A percentile compares a stretch with the other conserved stretches of the same genome.
These are phyloP conservation scores for Pseudomassariella vexata DNA, from an alignment of 2,329 filamentous ascomycete species.

Conservation along the genomic window DNA sequence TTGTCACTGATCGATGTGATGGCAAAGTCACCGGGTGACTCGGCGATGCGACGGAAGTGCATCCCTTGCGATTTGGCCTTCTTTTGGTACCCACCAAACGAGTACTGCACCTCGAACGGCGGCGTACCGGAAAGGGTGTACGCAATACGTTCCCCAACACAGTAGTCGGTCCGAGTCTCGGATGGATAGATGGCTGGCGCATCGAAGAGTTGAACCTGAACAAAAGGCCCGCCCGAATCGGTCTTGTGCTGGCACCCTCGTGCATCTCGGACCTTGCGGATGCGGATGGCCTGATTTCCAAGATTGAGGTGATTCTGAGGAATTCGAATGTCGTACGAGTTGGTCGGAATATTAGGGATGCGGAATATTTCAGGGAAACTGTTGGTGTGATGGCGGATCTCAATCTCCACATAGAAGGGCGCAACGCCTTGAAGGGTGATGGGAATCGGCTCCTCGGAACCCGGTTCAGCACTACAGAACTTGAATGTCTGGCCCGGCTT, in stretches of 20 bases:
- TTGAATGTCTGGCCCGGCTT: slow-evolving; percentile 92
- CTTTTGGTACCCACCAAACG: slow-evolving; percentile 71
- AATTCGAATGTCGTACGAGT: slow-evolving; percentile 73
- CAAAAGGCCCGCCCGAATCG: slow-evolving; percentile 64
- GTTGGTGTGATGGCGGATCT: slow-evolving; percentile 85
- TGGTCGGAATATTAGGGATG: slow-evolving; percentile 71
- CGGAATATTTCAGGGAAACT: slow-evolving; percentile 74
- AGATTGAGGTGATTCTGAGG: slow-evolving; percentile 79
- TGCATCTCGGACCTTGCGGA: slow-evolving; percentile 83
- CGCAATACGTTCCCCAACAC: slow-evolving; percentile 88
- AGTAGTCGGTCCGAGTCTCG: slow-evolving; percentile 81
- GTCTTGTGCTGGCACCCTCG: slow-evolving; percentile 79
- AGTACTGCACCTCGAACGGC: slow-evolving; percentile 90
- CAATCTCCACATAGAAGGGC: slow-evolving; percentile 86
- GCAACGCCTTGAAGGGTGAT: slow-evolving; percentile 76
- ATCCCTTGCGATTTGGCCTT: slow-evolving; percentile 76
- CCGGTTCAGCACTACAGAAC: slow-evolving; percentile 82
- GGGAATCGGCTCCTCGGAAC: slow-evolving; percentile 80
- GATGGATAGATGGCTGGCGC: slow-evolving; percentile 86
- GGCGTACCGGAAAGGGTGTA: slow-evolving; percentile 87
- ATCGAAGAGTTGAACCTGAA: slow-evolving; percentile 89
- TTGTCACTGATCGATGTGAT: slow-evolving; percentile 85
- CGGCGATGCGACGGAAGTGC: slow-evolving; percentile 87
- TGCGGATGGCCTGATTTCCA: slow-evolving; percentile 82
- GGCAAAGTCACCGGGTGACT: slow-evolving; percentile 81